Conservation (phyloP, 257 asterid species). For the Przewalskia tangutica region DNA sequence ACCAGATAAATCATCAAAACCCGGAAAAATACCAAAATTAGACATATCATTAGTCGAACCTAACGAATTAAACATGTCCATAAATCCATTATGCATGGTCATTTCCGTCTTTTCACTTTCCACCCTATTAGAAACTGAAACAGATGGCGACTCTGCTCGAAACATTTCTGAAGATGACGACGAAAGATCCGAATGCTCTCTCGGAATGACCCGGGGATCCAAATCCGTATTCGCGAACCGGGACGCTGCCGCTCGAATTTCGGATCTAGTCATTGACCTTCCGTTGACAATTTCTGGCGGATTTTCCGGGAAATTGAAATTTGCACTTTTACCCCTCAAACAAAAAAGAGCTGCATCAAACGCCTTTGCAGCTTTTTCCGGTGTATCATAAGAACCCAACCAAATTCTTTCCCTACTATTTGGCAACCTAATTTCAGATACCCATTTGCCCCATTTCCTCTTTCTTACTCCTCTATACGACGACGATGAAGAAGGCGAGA, state of each 20-base stretch:
- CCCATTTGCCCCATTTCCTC: slow-evolving; percentile 76
- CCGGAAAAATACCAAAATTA: slow-evolving; percentile 52
- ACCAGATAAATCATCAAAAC: slow-evolving; percentile 38
- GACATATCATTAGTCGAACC: slow-evolving; percentile 19
- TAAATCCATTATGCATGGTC: slow-evolving; percentile 34
- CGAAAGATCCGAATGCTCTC: slow-evolving; percentile 22
- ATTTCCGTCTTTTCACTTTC: slow-evolving; percentile 30
- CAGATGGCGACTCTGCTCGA: slow-evolving; percentile 47
- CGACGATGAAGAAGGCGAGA: slow-evolving; percentile 2
- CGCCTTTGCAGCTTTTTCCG: slow-evolving; percentile 71
- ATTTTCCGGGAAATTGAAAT: slow-evolving; percentile 51
- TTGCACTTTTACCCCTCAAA: slow-evolving; percentile 53
- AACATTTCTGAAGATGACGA: slow-evolving; percentile 19
- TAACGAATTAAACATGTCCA: slow-evolving; percentile 27
- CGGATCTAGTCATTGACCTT: slow-evolving; percentile 36
- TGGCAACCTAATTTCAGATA: slow-evolving; percentile 62
- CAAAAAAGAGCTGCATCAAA: slow-evolving; percentile 64
- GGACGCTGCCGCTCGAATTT: slow-evolving; percentile 66
- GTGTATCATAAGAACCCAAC: slow-evolving; percentile 63
- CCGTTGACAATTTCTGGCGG: slow-evolving; percentile 40
- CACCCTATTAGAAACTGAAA: slow-evolving; percentile 35
- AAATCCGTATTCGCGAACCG: slow-evolving; percentile 34
- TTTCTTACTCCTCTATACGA: slow-evolving; percentile 50
- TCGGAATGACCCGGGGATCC: neutral
- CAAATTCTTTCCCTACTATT: slow-evolving; percentile 66